Conservation (phyloP, 441 rosid genomes). For the Populus hybrid region DNA sequence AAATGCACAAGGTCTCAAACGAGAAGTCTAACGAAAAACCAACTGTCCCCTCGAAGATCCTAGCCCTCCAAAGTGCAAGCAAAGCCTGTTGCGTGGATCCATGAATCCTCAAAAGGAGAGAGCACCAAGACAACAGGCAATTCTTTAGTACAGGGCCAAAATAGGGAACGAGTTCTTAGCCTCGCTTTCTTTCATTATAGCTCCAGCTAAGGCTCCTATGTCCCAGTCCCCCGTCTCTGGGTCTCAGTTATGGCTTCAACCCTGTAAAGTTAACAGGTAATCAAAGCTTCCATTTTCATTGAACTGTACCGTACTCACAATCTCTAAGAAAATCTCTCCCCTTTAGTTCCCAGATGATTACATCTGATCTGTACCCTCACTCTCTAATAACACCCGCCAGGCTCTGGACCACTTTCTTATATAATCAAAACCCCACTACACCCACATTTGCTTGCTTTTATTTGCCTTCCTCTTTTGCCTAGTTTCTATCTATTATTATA, state of each 20-base stretch:
- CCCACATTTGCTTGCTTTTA: neutral
- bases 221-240: neutral
- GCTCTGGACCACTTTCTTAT: neutral
- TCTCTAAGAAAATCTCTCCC: neutral
- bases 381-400: neutral
- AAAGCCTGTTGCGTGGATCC: neutral
- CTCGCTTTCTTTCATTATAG: neutral
- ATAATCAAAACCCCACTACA: neutral
- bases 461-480: neutral
- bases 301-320: neutral
- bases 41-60: neutral
- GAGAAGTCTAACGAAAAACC: neutral
- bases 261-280: neutral
- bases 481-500: neutral
- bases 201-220: neutral
- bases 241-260: neutral
- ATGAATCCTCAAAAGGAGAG: neutral
- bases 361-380: slow-evolving; percentile 6
- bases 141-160: neutral
- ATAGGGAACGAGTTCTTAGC: too few relatives aligned
- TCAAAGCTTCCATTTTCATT: neutral
- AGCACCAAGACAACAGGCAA: neutral
- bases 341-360: neutral
- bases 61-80: neutral
- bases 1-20: neutral